phyloP scores from a whole-genome alignment of 805 yeast genomes.

The Nakazawaea holstii region DNA sequence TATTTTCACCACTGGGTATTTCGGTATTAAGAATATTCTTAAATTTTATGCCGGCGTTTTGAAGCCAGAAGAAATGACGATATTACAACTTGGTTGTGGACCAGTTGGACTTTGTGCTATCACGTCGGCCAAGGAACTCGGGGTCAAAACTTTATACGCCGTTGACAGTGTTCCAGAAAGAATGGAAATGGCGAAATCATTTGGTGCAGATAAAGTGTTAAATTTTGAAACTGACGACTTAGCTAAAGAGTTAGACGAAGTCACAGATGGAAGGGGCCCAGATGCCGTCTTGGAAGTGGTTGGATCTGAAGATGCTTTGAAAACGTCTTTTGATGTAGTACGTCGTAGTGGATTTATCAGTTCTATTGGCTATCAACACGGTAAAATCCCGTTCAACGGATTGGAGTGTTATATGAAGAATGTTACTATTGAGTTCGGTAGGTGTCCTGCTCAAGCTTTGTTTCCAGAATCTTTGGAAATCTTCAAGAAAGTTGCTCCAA shows the following conservation, averaged over 20 bases:
- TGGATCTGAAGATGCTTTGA: slow-evolving; percentile 47
- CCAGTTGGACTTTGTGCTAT: slow-evolving; percentile 56
- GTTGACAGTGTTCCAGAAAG: slow-evolving; percentile 46
- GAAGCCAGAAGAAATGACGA: slow-evolving; percentile 31
- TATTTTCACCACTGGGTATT: slow-evolving; percentile 60
- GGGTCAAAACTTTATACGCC: slow-evolving; percentile 39
- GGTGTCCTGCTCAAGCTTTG: slow-evolving; percentile 57
- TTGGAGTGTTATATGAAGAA: slow-evolving; percentile 54
- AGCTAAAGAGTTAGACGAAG: slow-evolving; percentile 14
- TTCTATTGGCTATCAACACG: slow-evolving; percentile 59
- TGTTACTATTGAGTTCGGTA: slow-evolving; percentile 52
- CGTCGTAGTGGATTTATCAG: slow-evolving; percentile 54
- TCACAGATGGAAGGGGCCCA: slow-evolving; percentile 45
- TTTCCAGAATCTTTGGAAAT: slow-evolving; percentile 46
- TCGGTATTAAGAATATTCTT: slow-evolving; percentile 45
- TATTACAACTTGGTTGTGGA: slow-evolving; percentile 55
- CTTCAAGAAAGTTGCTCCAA: slow-evolving; percentile 36
- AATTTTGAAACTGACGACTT: slow-evolving; percentile 38
- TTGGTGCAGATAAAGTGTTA: slow-evolving; percentile 44
- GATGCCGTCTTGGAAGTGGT: slow-evolving; percentile 60
- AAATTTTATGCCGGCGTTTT: slow-evolving; percentile 17
- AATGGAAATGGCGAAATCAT: slow-evolving; percentile 33
- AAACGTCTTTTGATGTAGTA: slow-evolving; percentile 45
- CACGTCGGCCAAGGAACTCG: slow-evolving; percentile 36
- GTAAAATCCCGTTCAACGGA: slow-evolving; percentile 48